Evolutionary conservation across 2,329 filamentous ascomycete species (phyloP).

Genomic region (Trichoderma sp.): DNA sequence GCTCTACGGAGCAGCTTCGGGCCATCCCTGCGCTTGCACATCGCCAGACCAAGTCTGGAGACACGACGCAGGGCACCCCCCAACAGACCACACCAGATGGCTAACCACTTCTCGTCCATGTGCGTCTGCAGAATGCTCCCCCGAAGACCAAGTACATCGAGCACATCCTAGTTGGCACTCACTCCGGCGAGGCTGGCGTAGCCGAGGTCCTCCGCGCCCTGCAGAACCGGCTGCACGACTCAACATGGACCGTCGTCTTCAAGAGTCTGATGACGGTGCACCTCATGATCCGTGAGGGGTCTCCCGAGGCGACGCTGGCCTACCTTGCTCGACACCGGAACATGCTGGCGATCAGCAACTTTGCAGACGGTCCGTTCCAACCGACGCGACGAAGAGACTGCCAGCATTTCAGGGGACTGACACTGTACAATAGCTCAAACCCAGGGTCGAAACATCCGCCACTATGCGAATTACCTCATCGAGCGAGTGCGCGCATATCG

Average conservation of each 20-base stretch:
- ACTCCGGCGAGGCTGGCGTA: constrained; percentile 91
- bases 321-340: constrained; percentile 83
- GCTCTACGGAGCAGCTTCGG: not conserved
- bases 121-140: constrained; percentile 70
- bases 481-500: constrained; percentile 81
- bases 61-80: constrained; percentile 1
- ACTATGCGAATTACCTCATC: constrained; percentile 85
- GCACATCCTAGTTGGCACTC: constrained; percentile 92
- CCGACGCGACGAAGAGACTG: not conserved
- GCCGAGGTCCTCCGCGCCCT: constrained; percentile 93
- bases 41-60: constrained; percentile 3
- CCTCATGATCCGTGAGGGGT: constrained; percentile 95
- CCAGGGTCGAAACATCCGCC: constrained; percentile 90
- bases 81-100: constrained; percentile 9
- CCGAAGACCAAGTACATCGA: constrained; percentile 99
- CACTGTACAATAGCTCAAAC: constrained; percentile 69
- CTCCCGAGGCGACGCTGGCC: constrained; percentile 81
- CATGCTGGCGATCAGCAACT: constrained; percentile 83
- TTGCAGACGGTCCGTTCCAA: constrained; percentile 76
- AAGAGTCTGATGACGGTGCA: constrained; percentile 95
- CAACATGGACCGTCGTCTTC: constrained; percentile 99
- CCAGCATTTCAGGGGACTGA: constrained; percentile 12
- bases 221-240: constrained; percentile 85
- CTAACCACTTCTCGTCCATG: constrained; percentile 16
- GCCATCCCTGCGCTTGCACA: not conserved